Conservation (phyloP, 2,329 filamentous ascomycete genomes). For the Claviceps pazoutovae region DNA sequence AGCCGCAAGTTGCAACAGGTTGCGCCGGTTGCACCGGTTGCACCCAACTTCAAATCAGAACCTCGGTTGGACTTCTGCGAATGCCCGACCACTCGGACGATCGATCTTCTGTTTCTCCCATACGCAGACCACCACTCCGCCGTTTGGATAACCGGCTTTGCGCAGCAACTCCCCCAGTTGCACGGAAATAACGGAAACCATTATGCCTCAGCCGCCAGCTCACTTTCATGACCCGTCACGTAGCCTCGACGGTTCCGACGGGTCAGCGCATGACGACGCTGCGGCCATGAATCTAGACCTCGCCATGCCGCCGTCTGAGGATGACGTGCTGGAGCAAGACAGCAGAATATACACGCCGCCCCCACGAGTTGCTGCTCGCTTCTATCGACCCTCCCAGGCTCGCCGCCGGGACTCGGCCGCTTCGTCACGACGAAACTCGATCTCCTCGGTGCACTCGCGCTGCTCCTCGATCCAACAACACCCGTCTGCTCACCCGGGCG, state of each 20-base stretch:
- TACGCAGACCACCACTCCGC: background rate
- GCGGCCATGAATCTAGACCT: slow-evolving; percentile 22
- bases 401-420: slow-evolving; percentile 63
- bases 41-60: no score
- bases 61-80: background rate
- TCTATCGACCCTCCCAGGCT: slow-evolving; percentile 53
- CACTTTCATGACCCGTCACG: slow-evolving; percentile 28
- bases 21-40: background rate
- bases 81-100: background rate
- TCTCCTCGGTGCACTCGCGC: slow-evolving; percentile 61
- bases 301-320: slow-evolving; percentile 23
- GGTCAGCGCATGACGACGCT: slow-evolving; percentile 16
- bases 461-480: slow-evolving; percentile 47
- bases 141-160: background rate
- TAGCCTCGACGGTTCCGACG: slow-evolving; percentile 23
- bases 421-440: slow-evolving; percentile 66
- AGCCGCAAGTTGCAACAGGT: background rate
- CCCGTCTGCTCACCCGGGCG: slow-evolving; percentile 29
- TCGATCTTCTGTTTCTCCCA: background rate
- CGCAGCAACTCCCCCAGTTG: background rate
- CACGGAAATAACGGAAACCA: slow-evolving; percentile 8
- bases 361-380: slow-evolving; percentile 63
- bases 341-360: slow-evolving; percentile 44
- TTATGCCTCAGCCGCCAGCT: slow-evolving; percentile 29
- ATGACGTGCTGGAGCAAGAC: slow-evolving; percentile 22